A percentile compares a stretch with the other conserved stretches of the same genome.
phyloP scores from a whole-genome alignment of 257 asterid species.

The Nicotiana obtusifolia region DNA sequence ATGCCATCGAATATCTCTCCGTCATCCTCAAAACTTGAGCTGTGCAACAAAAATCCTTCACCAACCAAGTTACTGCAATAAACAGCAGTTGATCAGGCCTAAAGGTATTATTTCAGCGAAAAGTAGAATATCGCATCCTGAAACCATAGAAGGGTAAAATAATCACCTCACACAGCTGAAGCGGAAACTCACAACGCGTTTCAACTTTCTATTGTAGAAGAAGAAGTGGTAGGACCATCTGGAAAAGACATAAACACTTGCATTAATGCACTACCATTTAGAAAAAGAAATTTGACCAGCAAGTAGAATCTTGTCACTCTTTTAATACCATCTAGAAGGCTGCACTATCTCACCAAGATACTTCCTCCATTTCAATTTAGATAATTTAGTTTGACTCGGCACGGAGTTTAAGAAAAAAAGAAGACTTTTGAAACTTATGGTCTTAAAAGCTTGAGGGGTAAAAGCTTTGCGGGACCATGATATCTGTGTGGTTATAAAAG shows the following conservation, averaged over 20 bases:
- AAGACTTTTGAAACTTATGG: no score
- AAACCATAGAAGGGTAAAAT: background rate
- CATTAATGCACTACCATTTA: background rate
- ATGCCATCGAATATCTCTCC: slow-evolving; percentile 74
- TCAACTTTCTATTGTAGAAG: slow-evolving; percentile 88
- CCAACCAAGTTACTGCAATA: slow-evolving; percentile 58
- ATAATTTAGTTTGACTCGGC: no score
- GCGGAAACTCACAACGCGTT: slow-evolving; percentile 83
- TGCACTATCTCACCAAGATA: background rate
- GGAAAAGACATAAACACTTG: slow-evolving; percentile 11
- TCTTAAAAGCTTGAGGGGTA: no score
- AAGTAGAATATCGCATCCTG: background rate
- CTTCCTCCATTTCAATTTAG: no score
- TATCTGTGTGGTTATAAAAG: no score
- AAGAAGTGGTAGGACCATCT: slow-evolving; percentile 97
- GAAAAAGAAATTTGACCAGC: background rate
- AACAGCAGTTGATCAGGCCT: slow-evolving; percentile 4
- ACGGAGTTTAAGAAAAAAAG: no score
- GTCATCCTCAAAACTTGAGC: slow-evolving; percentile 41
- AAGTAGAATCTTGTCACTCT: background rate
- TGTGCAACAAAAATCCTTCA: slow-evolving; percentile 33
- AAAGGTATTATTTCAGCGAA: background rate
- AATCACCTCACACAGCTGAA: slow-evolving; percentile 86
- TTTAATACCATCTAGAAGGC: background rate
- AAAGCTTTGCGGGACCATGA: no score